phyloP scores from a whole-genome alignment of 345 rosid genomes.

The Murraya paniculata region DNA sequence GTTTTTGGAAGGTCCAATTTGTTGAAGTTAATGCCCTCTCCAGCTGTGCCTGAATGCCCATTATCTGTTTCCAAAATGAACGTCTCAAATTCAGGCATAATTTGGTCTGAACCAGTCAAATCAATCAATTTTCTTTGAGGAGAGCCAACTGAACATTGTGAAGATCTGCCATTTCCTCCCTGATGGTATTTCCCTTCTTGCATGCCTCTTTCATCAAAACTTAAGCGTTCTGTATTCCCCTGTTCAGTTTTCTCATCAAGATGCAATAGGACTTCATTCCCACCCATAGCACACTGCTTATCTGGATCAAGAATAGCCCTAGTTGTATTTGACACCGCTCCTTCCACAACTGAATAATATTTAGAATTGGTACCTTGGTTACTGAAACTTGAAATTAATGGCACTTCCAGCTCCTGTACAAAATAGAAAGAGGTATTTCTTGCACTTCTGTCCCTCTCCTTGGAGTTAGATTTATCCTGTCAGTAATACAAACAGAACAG shows the following conservation, averaged over 20 bases:
- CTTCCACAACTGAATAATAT: slow-evolving; percentile 34
- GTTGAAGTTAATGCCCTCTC: slow-evolving; percentile 38
- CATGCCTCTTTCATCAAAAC: slow-evolving; percentile 26
- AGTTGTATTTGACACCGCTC: slow-evolving; percentile 33
- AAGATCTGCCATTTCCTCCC: slow-evolving; percentile 23
- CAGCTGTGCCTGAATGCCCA: slow-evolving; percentile 29
- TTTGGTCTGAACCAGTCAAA: slow-evolving; percentile 29
- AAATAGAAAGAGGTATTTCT: slow-evolving; percentile 10
- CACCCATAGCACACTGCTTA: slow-evolving; percentile 25
- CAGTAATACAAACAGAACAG: slow-evolving; percentile 14
- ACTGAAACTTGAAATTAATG: slow-evolving; percentile 21
- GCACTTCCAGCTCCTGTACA: slow-evolving; percentile 12
- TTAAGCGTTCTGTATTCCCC: slow-evolving; percentile 29
- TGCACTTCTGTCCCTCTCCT: slow-evolving; percentile 20
- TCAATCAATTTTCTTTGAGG: slow-evolving; percentile 27
- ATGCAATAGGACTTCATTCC: slow-evolving; percentile 27
- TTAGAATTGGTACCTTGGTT: slow-evolving; percentile 25
- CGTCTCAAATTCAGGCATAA: slow-evolving; percentile 58
- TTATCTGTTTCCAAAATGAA: slow-evolving; percentile 50
- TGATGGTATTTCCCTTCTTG: slow-evolving; percentile 22
- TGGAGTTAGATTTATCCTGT: slow-evolving; percentile 31
- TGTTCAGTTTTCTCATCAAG: slow-evolving; percentile 20
- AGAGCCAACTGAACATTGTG: slow-evolving; percentile 32
- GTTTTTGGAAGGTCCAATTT: slow-evolving; percentile 47
- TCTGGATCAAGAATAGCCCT: slow-evolving; percentile 24